phyloP scores from a whole-genome alignment of 2,329 filamentous ascomycete genomes.

The Tricladium varicosporioides region DNA sequence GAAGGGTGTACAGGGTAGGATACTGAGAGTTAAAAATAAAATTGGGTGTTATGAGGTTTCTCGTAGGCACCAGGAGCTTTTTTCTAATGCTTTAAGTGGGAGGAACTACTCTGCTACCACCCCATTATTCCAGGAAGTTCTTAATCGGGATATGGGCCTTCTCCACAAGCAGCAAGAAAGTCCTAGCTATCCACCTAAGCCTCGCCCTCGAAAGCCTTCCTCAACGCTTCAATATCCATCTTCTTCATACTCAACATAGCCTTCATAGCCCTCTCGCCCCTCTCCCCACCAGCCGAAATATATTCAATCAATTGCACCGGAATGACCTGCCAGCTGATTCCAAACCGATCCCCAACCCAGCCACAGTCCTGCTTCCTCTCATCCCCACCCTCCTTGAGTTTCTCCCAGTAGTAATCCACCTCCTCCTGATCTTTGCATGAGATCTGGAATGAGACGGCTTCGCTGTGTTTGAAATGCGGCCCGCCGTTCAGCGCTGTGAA shows the following conservation, averaged over 20 bases:
- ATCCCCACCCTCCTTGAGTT: slow-evolving; percentile 41
- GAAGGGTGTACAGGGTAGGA: slow-evolving; percentile 47
- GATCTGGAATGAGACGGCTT: slow-evolving; percentile 44
- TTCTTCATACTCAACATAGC: slow-evolving; percentile 45
- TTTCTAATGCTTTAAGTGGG: slow-evolving; percentile 27
- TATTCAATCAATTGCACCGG: slow-evolving; percentile 37
- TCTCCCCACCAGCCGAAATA: slow-evolving; percentile 36
- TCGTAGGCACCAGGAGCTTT: slow-evolving; percentile 47
- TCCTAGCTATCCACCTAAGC: too few relatives aligned
- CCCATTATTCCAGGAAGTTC: slow-evolving; percentile 20
- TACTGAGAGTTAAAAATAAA: slow-evolving; percentile 53
- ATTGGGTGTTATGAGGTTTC: slow-evolving; percentile 42
- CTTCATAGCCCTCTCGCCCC: slow-evolving; percentile 30
- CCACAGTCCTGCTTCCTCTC: slow-evolving; percentile 40
- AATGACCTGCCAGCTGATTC: slow-evolving; percentile 47
- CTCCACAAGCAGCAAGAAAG: too few relatives aligned
- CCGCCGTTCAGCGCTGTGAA: slow-evolving; percentile 46
- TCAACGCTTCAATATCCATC: slow-evolving; percentile 40
- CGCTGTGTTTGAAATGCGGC: slow-evolving; percentile 39
- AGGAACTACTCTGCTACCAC: slow-evolving; percentile 23
- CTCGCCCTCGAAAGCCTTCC: slow-evolving; percentile 35
- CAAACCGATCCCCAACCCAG: slow-evolving; percentile 46
- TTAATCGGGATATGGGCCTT: slow-evolving; percentile 22
- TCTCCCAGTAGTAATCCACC: slow-evolving; percentile 47
- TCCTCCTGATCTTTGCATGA: slow-evolving; percentile 45